Base-by-base conservation (phyloP, 2,329 filamentous ascomycete genomes). In the Aspergillus spinulosporus region DNA sequence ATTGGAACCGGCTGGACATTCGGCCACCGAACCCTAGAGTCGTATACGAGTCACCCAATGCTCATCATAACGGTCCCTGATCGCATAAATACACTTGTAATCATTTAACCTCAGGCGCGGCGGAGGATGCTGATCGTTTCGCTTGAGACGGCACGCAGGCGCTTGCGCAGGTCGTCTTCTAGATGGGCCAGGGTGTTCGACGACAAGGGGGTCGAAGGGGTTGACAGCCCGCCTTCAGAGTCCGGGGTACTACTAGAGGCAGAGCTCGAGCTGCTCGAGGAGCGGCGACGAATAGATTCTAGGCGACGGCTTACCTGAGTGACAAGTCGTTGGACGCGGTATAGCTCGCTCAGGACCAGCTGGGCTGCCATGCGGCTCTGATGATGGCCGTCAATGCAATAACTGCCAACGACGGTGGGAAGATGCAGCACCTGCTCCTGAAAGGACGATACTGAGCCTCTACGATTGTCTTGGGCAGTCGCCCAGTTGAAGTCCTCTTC, bases 71-170 rank as follows among this genome's bases (percentile, higher is more conserved):
- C 21, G 21, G 21, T 21, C 21, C 21, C 21, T 21, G 21, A 21
- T 21, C 21, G 21, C 21, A 21, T 21, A 21, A 21, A 21, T 21
- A 21, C 21, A 21, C 21, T 21, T 21, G 21, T 34, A 34, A 7
- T 6, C 6, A 6, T 11, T 34, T 34, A 28, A 12, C 4, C 21
- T 39, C n/a, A 54, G 32, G 52, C 26, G 14, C 52, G 44, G 21
- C 52, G 52, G 9, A 54, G 45, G 21, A 48, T 54, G 2, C 43
- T 44, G 15, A 54, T 54, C 5, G 52, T 54, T 43, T 54, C 52
- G 8, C 44, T 48, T 5, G 52, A 54, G 9, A 54, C 36, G 26
- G 52, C 36, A 4, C 44, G 52, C 34, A 54, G 52, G 14, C 52
- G 44, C 28, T 42, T 54, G 1, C 52, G 52, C 39, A 54, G 52